A percentile compares a stretch with the other conserved stretches of the same genome.
Evolutionary conservation across 2,329 filamentous ascomycete species (phyloP).

Genomic region (Cercospora citrullina): DNA sequence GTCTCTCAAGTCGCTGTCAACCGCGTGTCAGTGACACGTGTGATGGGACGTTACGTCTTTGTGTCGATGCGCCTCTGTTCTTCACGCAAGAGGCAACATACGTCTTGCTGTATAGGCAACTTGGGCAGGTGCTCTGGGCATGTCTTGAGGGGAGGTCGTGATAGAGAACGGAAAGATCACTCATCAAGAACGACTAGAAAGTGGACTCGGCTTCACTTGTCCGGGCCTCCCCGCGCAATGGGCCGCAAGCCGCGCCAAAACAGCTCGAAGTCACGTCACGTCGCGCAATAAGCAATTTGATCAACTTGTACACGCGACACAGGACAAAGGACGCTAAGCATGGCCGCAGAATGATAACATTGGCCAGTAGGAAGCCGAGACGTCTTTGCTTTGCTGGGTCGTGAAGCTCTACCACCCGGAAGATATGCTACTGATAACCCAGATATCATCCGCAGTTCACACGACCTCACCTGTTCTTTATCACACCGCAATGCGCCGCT

Average conservation of each 20-base stretch:
- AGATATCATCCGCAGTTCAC: slow-evolving; percentile 2
- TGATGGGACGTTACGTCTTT: not conserved
- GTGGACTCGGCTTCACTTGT: not conserved
- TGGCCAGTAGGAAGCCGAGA: not conserved
- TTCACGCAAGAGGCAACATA: not conserved
- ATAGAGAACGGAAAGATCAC: not conserved
- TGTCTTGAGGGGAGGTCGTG: not conserved
- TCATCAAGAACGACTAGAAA: not conserved
- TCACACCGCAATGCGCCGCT: not conserved
- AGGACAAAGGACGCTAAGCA: not conserved
- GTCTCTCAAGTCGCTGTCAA: not conserved
- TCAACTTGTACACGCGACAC: not conserved
- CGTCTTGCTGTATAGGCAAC: not conserved
- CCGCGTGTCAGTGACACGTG: not conserved
- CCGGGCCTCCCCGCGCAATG: not conserved
- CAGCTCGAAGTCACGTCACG: not conserved
- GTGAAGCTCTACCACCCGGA: not conserved
- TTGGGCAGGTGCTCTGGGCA: not conserved
- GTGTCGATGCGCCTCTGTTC: not conserved
- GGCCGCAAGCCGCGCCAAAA: not conserved
- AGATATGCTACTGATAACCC: slow-evolving; percentile 1
- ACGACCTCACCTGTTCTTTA: not conserved
- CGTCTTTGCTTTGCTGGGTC: not conserved
- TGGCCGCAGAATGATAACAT: not conserved
- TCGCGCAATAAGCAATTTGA: not conserved